These are phyloP conservation scores for Poronia punctata DNA, from an alignment of 495 filamentous ascomycete genomes.

Conservation along the genomic window DNA sequence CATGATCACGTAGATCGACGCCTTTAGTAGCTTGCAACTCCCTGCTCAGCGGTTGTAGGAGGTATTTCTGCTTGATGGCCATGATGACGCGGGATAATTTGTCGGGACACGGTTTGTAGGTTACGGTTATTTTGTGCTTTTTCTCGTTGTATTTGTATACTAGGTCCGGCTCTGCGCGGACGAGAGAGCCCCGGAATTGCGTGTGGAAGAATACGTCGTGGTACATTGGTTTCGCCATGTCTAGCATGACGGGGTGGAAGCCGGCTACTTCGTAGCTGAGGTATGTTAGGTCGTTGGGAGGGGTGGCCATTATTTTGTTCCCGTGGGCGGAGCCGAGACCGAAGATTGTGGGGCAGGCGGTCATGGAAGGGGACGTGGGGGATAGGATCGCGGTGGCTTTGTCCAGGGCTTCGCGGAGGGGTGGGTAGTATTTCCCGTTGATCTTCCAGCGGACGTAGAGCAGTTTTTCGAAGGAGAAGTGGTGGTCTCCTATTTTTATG, in stretches of 20 bases:
- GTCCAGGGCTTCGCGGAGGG: neutral
- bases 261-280: constrained; percentile 2
- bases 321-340: neutral
- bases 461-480: neutral
- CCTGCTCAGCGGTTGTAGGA: neutral
- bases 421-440: neutral
- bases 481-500: neutral
- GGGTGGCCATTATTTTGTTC: neutral
- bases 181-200: neutral
- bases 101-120: neutral
- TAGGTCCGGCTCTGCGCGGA: neutral
- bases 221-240: neutral
- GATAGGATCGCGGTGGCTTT: neutral
- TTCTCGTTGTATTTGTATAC: neutral
- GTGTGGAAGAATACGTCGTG: neutral
- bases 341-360: neutral
- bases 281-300: neutral
- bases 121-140: neutral
- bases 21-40: neutral
- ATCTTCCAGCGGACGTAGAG: neutral
- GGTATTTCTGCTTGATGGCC: constrained; percentile 1
- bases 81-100: neutral
- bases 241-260: constrained; percentile 1
- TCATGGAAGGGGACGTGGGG: neutral
- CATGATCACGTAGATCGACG: neutral